Conservation (phyloP, 768 basidiomycete genomes). For the Russula virescens region DNA sequence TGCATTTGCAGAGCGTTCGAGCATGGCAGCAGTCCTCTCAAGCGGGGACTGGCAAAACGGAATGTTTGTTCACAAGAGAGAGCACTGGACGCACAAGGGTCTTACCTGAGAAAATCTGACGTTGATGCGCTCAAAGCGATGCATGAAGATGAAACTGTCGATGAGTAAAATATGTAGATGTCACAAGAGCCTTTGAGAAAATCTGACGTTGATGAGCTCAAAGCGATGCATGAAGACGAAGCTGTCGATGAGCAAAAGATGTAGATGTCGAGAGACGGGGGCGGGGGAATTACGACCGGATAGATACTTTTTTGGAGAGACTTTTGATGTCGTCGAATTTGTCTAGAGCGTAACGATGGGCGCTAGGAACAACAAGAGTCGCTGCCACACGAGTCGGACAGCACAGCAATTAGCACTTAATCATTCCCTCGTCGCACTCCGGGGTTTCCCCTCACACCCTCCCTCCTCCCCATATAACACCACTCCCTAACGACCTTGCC, state of each 20-base stretch:
- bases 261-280: constrained; percentile 16
- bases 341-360: too few relatives aligned
- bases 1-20: constrained; percentile 15
- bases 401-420: not conserved
- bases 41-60: constrained; percentile 12
- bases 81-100: constrained; percentile 2
- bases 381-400: not conserved
- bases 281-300: constrained; percentile 11
- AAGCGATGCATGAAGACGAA: constrained; percentile 12
- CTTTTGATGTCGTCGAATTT: constrained; percentile 2
- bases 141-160: constrained; percentile 19
- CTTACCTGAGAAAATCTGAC: not conserved
- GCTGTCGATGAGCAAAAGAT: constrained; percentile 14
- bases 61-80: constrained; percentile 21
- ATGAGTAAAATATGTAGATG: constrained; percentile 12
- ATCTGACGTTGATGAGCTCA: too few relatives aligned
- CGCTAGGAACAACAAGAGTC: not conserved
- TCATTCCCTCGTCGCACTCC: too few relatives aligned
- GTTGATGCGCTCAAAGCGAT: not conserved
- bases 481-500: too few relatives aligned
- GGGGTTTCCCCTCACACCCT: too few relatives aligned
- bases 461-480: too few relatives aligned
- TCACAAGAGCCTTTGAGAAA: too few relatives aligned
- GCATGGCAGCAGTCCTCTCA: constrained; percentile 18
- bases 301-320: too few relatives aligned